These are phyloP conservation scores for Persicaria maculosa DNA, from an alignment of 148 eudicot genomes.

Conservation along the genomic window DNA sequence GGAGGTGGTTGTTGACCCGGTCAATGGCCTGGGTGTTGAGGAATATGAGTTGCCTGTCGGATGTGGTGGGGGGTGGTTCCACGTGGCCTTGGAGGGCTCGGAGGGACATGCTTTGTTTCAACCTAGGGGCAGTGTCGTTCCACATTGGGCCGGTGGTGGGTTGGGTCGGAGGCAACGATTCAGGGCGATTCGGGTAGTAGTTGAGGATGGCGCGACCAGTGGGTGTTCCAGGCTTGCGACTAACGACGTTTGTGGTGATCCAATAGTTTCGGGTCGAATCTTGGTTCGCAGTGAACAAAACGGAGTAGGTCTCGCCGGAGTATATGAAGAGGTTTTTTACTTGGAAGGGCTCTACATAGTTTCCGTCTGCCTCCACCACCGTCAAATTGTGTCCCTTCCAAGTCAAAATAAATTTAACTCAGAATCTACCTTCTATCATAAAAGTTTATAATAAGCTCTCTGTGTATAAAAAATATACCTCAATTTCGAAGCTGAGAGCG, in stretches of 20 bases:
- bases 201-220: conserved; percentile 65
- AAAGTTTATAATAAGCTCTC: neutral
- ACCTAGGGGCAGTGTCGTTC: conserved; percentile 39
- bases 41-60: conserved; percentile 50
- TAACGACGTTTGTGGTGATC: conserved; percentile 54
- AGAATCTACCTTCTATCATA: neutral
- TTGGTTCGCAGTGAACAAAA: conserved; percentile 60
- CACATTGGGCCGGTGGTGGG: conserved; percentile 62
- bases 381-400: conserved; percentile 75
- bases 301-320: conserved; percentile 89
- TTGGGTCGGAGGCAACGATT: conserved; percentile 31
- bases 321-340: conserved; percentile 69
- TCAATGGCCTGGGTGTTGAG: conserved; percentile 62
- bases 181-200: conserved; percentile 62
- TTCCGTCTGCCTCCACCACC: conserved; percentile 75
- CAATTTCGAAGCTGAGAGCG: conserved; percentile 73
- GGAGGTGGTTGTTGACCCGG: conserved; percentile 23
- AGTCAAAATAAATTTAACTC: neutral
- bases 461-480: conserved; percentile 31
- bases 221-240: conserved; percentile 50
- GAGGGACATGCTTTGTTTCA: conserved; percentile 46
- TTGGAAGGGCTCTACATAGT: conserved; percentile 63
- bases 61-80: conserved; percentile 40
- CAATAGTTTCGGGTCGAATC: conserved; percentile 70
- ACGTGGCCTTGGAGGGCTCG: conserved; percentile 40